phyloP scores from a whole-genome alignment of 2,329 filamentous ascomycete genomes.

The Eurotiales sp. region DNA sequence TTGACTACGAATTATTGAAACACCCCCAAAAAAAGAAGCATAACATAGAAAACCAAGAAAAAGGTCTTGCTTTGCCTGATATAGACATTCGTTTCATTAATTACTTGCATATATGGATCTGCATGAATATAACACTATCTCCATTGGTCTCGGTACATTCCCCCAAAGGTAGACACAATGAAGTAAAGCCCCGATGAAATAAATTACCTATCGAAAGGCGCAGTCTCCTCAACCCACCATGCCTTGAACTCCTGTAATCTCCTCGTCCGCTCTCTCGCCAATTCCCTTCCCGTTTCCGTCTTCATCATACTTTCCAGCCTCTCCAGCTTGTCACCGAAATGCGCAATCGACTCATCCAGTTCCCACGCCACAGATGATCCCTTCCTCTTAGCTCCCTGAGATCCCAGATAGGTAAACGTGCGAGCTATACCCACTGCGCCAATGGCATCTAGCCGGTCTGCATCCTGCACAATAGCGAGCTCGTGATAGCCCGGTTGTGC shows the following conservation, averaged over 20 bases:
- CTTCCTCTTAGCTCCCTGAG: slow-evolving; percentile 32
- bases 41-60: slow-evolving; percentile 15
- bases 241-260: slow-evolving; percentile 47
- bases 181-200: too few relatives aligned
- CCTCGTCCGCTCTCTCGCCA: slow-evolving; percentile 49
- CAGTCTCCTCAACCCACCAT: slow-evolving; percentile 55
- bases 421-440: slow-evolving; percentile 81
- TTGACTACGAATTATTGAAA: slow-evolving; percentile 5
- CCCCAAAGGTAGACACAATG: too few relatives aligned
- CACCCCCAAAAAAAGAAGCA: slow-evolving; percentile 12
- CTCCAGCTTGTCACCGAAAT: slow-evolving; percentile 74
- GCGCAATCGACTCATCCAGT: slow-evolving; percentile 64
- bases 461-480: slow-evolving; percentile 83
- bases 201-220: not conserved
- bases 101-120: slow-evolving; percentile 11
- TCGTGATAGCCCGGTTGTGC: slow-evolving; percentile 58
- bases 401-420: slow-evolving; percentile 72
- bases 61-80: slow-evolving; percentile 3
- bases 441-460: slow-evolving; percentile 86
- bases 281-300: slow-evolving; percentile 49
- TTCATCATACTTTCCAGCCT: slow-evolving; percentile 60
- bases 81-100: slow-evolving; percentile 8
- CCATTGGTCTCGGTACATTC: too few relatives aligned
- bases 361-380: slow-evolving; percentile 31
- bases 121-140: slow-evolving; percentile 4